Conservation (phyloP, 2,329 filamentous ascomycete genomes). For the Sporothrix pallida region DNA sequence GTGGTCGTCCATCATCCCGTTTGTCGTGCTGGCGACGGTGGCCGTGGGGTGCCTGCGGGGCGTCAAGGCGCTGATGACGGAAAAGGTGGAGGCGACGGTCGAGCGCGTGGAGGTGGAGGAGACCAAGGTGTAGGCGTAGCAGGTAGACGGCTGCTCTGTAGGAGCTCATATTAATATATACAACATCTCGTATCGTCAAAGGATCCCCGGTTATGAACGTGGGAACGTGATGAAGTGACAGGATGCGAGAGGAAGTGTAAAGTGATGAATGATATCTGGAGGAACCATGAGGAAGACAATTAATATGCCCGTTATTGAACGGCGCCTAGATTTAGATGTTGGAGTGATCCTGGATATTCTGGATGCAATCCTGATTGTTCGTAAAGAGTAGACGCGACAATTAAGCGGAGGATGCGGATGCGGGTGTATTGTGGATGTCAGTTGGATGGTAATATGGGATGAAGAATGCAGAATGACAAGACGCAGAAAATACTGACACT, state of each 20-base stretch:
- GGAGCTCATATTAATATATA: too few species aligned
- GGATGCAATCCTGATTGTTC: too few species aligned
- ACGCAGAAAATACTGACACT: background rate
- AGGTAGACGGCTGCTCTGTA: background rate
- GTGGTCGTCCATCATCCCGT: conserved; percentile 58
- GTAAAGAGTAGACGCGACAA: background rate
- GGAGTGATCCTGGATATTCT: too few species aligned
- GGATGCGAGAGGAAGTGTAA: background rate
- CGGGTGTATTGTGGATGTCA: background rate
- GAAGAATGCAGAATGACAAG: background rate
- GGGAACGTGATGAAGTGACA: background rate
- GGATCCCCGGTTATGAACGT: background rate
- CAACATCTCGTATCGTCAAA: background rate
- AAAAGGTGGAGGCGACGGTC: conserved; percentile 59
- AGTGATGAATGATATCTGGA: background rate
- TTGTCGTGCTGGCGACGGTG: conserved; percentile 56
- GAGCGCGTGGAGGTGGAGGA: conserved; percentile 44
- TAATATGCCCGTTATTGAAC: background rate
- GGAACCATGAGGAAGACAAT: background rate
- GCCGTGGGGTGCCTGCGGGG: conserved; percentile 53
- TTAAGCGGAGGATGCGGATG: conserved; percentile 27
- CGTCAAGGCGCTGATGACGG: conserved; percentile 59
- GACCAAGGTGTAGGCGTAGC: background rate
- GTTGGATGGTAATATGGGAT: background rate
- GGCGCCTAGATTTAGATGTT: too few species aligned